phyloP scores from a whole-genome alignment of 2,329 filamentous ascomycete genomes.

The Fusarium chuoi region DNA sequence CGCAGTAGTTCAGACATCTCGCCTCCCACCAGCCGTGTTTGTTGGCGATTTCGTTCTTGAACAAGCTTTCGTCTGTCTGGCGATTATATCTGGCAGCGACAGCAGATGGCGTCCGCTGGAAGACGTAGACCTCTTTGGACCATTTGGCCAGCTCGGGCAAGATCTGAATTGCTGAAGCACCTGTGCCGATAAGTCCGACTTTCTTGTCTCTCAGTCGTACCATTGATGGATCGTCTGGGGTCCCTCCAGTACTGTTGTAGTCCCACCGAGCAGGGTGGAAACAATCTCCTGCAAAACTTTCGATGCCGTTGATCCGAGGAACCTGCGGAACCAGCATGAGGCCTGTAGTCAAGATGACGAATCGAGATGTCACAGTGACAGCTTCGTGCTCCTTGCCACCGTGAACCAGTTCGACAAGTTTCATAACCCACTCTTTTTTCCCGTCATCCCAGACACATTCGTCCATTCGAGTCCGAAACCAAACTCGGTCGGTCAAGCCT shows the following conservation, averaged over 20 bases:
- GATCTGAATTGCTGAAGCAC: not conserved
- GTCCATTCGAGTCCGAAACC: not conserved
- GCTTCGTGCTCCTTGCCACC: not conserved
- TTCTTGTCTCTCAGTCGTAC: not conserved
- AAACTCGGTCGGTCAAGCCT: not conserved
- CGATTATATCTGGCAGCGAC: not conserved
- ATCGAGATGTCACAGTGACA: not conserved
- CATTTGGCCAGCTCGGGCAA: not conserved
- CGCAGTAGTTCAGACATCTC: not conserved
- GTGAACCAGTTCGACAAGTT: not conserved
- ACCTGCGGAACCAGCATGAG: not conserved
- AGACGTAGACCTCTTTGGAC: not conserved
- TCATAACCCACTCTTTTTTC: not conserved
- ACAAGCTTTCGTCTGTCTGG: not conserved
- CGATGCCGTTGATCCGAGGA: not conserved
- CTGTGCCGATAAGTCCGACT: not conserved
- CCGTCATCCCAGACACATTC: not conserved
- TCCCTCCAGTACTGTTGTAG: not conserved
- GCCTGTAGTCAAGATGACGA: not conserved
- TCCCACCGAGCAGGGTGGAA: not conserved
- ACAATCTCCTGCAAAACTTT: not conserved
- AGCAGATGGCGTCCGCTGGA: not conserved
- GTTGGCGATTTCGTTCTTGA: not conserved
- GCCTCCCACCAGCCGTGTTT: not conserved
- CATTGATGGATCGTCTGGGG: not conserved